phyloP scores from a whole-genome alignment of 495 filamentous ascomycete species.

The Aspergillus nidulans region DNA sequence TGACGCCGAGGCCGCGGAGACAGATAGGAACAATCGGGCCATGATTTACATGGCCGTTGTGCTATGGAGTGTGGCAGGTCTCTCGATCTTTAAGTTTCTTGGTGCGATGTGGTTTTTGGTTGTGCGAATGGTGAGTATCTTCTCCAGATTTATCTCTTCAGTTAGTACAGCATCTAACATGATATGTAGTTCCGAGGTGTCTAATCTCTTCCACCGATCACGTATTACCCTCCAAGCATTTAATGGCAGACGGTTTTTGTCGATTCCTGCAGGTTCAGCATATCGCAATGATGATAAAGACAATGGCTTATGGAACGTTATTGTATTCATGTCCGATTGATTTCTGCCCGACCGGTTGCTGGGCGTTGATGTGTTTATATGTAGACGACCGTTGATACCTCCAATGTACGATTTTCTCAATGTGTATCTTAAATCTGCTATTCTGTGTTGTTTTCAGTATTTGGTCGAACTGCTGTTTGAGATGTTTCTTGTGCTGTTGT shows the following conservation, averaged over 20 bases:
- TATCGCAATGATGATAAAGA: constrained; percentile 8
- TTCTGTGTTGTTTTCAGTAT: not conserved
- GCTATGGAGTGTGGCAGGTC: constrained; percentile 84
- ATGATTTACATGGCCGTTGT: constrained; percentile 88
- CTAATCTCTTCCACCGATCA: constrained; percentile 21
- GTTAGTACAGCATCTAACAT: constrained; percentile 13
- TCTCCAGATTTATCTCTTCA: not conserved
- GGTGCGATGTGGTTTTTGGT: constrained; percentile 95
- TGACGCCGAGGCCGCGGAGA: constrained; percentile 27
- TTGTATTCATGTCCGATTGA: not conserved
- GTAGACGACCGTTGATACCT: constrained; percentile 9
- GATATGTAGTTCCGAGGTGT: constrained; percentile 46
- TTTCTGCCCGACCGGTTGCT: not conserved
- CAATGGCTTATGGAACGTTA: constrained; percentile 3
- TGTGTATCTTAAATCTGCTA: not conserved
- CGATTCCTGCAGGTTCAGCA: constrained; percentile 16
- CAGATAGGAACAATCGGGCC: constrained; percentile 45
- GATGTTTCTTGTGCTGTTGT: too few relatives aligned
- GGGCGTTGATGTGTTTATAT: constrained; percentile 1
- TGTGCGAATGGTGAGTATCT: constrained; percentile 63
- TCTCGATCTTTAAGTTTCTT: constrained; percentile 84
- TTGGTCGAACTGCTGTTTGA: too few relatives aligned
- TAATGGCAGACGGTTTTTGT: not conserved
- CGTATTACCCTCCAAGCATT: constrained; percentile 3
- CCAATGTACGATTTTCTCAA: constrained; percentile 5